Percentiles rank a stretch among this genome's conserved stretches.
Evolutionary conservation across 305 asterid species (phyloP).

Genomic region (Fraxinus ornus): DNA sequence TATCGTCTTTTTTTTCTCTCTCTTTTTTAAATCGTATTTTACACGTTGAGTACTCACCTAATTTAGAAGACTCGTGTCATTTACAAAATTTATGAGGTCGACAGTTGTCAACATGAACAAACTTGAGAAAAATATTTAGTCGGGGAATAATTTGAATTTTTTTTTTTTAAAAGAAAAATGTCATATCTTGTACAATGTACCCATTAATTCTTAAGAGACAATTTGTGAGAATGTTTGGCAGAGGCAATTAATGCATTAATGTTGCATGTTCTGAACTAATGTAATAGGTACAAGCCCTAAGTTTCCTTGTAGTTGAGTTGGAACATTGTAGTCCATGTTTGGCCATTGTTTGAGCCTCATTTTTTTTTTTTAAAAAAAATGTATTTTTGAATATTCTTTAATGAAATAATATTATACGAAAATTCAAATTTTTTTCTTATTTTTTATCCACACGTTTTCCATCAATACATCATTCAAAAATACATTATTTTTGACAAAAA

Average conservation of each 20-base stretch:
- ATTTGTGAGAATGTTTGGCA: slow-evolving; percentile 25
- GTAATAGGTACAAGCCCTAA: slow-evolving; percentile 15
- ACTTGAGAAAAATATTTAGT: not conserved
- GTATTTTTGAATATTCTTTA: too few relatives aligned
- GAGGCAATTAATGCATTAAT: slow-evolving; percentile 23
- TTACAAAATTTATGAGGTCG: not conserved
- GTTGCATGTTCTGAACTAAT: slow-evolving; percentile 10
- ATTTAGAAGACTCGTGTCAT: not conserved
- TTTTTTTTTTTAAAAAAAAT: too few relatives aligned
- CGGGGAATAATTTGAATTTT: not conserved
- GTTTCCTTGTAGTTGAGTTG: not conserved
- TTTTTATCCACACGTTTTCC: too few relatives aligned
- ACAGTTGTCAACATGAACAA: not conserved
- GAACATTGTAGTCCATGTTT: not conserved
- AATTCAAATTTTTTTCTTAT: too few relatives aligned
- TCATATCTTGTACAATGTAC: not conserved
- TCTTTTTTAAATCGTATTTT: too few relatives aligned
- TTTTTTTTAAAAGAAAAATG: not conserved
- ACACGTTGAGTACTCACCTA: not conserved
- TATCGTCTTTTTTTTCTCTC: too few relatives aligned
- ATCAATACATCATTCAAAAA: too few relatives aligned
- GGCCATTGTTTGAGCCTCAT: too few relatives aligned
- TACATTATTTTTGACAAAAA: too few relatives aligned
- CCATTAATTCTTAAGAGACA: not conserved
- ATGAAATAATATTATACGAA: too few relatives aligned